Conservation (phyloP, 179 eudicot genomes). For the Amaranthus tricolor region DNA sequence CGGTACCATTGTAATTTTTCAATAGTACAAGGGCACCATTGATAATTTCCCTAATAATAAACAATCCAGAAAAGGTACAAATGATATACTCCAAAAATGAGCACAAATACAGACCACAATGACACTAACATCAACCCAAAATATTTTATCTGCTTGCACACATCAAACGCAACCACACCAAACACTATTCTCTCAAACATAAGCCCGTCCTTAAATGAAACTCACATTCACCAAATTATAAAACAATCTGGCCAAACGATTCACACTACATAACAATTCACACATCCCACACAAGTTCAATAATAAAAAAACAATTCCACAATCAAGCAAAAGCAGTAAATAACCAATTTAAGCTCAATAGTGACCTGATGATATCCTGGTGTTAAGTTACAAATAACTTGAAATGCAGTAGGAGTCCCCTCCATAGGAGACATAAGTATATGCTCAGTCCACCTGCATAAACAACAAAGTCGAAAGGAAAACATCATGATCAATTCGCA, state of each 20-base stretch:
- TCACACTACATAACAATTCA: background rate
- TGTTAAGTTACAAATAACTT: slow-evolving; percentile 66
- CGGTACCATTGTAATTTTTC: too few relatives aligned
- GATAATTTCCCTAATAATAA: too few relatives aligned
- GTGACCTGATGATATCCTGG: slow-evolving; percentile 83
- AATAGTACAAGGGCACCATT: too few relatives aligned
- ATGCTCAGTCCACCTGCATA: slow-evolving; percentile 71
- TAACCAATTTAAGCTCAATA: background rate
- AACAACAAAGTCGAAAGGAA: background rate
- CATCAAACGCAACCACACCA: background rate
- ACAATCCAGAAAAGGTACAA: too few relatives aligned
- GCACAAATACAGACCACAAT: too few relatives aligned
- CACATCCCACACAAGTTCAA: background rate
- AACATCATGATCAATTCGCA: background rate
- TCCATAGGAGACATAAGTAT: slow-evolving; percentile 80
- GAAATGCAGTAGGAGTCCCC: slow-evolving; percentile 76
- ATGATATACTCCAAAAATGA: too few relatives aligned
- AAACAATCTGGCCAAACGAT: too few relatives aligned
- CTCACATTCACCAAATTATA: background rate
- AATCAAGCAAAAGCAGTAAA: background rate
- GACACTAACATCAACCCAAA: background rate
- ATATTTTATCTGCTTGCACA: background rate
- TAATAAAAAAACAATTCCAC: background rate
- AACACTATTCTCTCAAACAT: background rate
- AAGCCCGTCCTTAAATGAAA: background rate